These are phyloP conservation scores for Astrothelium macrocarpum DNA, from an alignment of 495 filamentous ascomycete species.

Conservation along the genomic window DNA sequence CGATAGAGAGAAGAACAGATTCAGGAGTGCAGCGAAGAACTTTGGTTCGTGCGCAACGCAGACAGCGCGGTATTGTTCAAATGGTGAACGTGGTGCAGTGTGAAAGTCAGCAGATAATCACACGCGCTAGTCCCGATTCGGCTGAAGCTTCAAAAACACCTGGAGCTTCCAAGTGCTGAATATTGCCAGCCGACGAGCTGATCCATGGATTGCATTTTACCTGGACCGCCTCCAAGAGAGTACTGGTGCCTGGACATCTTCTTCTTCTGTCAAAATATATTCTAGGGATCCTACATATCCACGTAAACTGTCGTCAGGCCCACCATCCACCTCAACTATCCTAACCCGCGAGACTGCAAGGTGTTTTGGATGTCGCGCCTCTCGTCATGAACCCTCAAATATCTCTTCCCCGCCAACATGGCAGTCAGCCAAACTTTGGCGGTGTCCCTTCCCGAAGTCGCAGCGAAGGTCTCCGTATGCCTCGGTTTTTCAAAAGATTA, in stretches of 20 bases:
- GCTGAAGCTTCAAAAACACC: not conserved
- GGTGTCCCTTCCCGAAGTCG: conserved; percentile 40
- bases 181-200: not conserved
- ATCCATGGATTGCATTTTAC: not conserved
- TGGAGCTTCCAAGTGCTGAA: not conserved
- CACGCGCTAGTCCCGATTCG: not conserved
- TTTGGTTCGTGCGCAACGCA: too few relatives aligned
- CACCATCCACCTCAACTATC: not conserved
- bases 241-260: too few relatives aligned
- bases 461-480: conserved; percentile 42
- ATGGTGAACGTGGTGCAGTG: too few relatives aligned
- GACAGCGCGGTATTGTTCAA: too few relatives aligned
- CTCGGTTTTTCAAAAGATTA: conserved; percentile 39
- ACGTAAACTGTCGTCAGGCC: not conserved
- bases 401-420: conserved; percentile 51
- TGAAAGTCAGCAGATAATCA: not conserved
- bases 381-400: conserved; percentile 52
- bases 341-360: not conserved
- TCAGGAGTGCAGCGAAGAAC: too few relatives aligned
- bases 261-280: not conserved
- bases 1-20: too few relatives aligned
- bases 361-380: not conserved
- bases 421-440: conserved; percentile 44
- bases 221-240: not conserved
- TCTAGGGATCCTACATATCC: not conserved